Evolutionary conservation across 345 rosid species (phyloP).

Genomic region (Gossypium anomalum): DNA sequence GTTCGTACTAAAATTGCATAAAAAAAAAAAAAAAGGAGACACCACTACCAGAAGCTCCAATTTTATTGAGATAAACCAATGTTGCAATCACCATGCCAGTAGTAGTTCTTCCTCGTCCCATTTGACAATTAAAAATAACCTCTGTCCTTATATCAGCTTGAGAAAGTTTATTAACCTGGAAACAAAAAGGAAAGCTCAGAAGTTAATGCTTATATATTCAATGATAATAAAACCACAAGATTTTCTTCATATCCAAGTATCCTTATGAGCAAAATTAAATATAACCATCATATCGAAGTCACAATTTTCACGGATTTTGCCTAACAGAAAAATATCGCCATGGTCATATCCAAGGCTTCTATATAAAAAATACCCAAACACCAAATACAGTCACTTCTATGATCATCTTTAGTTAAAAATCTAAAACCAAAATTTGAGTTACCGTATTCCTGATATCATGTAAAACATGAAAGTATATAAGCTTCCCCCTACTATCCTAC

Average conservation of each 20-base stretch:
- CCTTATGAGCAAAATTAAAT: background rate
- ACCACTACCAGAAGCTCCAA: slow-evolving; percentile 77
- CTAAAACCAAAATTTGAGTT: background rate
- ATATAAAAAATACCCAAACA: background rate
- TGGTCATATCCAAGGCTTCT: background rate
- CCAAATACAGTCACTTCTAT: background rate
- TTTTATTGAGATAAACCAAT: slow-evolving; percentile 78
- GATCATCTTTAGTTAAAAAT: background rate
- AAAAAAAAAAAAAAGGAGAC: slow-evolving; percentile 19
- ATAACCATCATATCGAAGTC: slow-evolving; percentile 7
- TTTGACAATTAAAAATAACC: slow-evolving; percentile 93
- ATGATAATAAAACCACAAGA: background rate
- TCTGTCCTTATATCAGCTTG: slow-evolving; percentile 62
- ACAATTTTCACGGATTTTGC: background rate
- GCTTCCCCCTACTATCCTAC: background rate
- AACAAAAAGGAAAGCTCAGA: slow-evolving; percentile 3
- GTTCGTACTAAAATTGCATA: slow-evolving; percentile 1
- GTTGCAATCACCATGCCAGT: slow-evolving; percentile 99
- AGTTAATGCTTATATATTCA: background rate
- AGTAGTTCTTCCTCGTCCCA: slow-evolving; percentile 99
- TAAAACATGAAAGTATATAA: background rate
- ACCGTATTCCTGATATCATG: background rate
- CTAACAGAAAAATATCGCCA: background rate
- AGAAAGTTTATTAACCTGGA: slow-evolving; percentile 85
- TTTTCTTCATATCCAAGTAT: slow-evolving; percentile 2